Evolutionary conservation across 176 grass and related monocot species (phyloP), one percentile per base, ranked within the genome.

Genomic region (Metroxylon sagu): DNA sequence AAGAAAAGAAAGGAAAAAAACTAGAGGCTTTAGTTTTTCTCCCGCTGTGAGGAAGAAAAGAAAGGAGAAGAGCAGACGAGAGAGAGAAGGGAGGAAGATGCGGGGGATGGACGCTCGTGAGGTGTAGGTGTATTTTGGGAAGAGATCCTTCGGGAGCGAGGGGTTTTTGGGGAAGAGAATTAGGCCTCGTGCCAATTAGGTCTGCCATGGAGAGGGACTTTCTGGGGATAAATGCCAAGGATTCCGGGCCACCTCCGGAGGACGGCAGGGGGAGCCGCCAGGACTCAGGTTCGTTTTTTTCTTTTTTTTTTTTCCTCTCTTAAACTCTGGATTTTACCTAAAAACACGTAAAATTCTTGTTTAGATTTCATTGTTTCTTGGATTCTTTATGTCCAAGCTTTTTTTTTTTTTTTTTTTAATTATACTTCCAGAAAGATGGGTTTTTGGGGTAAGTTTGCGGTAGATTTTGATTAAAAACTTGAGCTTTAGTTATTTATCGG

Each of bases 181-280:
- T 67, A 71, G 4, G 54, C 54, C 4, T 56, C 43, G 23, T 14
- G 14, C 64, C 74, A 79, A 65, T 60, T 4, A 1, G 43, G 57
- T 74, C 50, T 21, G 29, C 8, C 39, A 95, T 95, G 84, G 89
- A 95, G 89, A 79, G 81, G 73, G 81, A 95, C 52, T 95, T 95
- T 75, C 48, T 95, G 58, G 78, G 78, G 54, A 80, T 77, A 60
- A 71, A 80, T 67, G 81, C 81, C 59, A 82, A 74, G 56, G 80
- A 85, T 59, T 72, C 51, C 18, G 61, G 50, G 56, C 50, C 63
- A 56, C 18, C 29, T 62, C 5, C 19, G 7, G 63, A 68, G 4
- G 74, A 64, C 18, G 64, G 52, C 48, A 70, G 71, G 66, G 56
- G 62, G 7, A 70, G 19, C 69, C 35, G 17, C 35, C 74, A 73